These are phyloP conservation scores for Fagopyrum homotropicum DNA, from an alignment of 148 eudicot genomes.

Conservation along the genomic window DNA sequence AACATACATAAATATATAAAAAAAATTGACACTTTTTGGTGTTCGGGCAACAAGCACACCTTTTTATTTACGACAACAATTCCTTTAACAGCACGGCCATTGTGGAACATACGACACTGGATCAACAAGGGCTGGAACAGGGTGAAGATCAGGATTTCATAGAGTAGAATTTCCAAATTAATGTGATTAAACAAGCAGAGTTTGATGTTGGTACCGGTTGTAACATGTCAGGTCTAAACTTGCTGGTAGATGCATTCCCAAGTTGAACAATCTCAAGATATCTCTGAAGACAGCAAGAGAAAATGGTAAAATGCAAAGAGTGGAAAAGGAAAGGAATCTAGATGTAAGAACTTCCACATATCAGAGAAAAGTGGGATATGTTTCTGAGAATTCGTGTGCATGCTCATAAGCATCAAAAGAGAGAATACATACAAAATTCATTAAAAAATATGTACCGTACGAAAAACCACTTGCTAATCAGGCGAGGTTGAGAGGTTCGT, in stretches of 20 bases:
- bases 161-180: constrained; percentile 3
- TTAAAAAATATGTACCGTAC: neutral
- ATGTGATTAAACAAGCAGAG: neutral
- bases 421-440: neutral
- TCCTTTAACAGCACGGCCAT: constrained; percentile 82
- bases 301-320: neutral
- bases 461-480: neutral
- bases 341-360: neutral
- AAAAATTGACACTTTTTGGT: neutral
- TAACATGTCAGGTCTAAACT: constrained; percentile 15
- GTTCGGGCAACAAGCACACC: constrained; percentile 27
- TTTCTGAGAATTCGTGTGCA: neutral
- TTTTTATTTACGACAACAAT: constrained; percentile 74
- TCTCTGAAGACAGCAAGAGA: constrained; percentile 17
- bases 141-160: constrained; percentile 12
- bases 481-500: neutral
- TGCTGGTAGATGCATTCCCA: constrained; percentile 14
- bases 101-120: constrained; percentile 69
- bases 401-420: neutral
- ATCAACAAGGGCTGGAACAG: constrained; percentile 68
- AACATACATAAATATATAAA: neutral
- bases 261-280: constrained; percentile 17
- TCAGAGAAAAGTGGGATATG: neutral
- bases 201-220: constrained; percentile 39
- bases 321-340: neutral